phyloP scores from a whole-genome alignment of 2,329 filamentous ascomycete genomes.

The Tolypocladium cylindrosporum region DNA sequence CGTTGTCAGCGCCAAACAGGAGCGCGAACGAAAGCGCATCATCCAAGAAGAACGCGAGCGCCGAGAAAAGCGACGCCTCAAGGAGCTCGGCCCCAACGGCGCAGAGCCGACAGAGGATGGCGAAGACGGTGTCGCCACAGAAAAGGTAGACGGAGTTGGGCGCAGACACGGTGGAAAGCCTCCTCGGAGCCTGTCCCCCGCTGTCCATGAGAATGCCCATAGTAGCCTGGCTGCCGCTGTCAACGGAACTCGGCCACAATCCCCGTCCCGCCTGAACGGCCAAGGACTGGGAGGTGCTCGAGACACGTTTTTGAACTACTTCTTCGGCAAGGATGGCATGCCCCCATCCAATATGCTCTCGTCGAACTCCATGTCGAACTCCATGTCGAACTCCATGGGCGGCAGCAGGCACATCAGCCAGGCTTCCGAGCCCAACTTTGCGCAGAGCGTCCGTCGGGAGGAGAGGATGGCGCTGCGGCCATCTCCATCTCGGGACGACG shows the following conservation, averaged over 20 bases:
- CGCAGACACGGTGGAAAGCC: constrained; percentile 25
- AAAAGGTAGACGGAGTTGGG: constrained; percentile 44
- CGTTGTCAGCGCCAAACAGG: constrained; percentile 89
- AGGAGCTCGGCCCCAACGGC: constrained; percentile 78
- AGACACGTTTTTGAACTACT: constrained; percentile 96
- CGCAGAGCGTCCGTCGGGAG: constrained; percentile 71
- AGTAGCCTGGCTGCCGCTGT: constrained; percentile 52
- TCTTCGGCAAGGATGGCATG: constrained; percentile 89
- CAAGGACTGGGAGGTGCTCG: constrained; percentile 54
- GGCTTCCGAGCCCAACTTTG: constrained; percentile 68
- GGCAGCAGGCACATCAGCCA: constrained; percentile 63
- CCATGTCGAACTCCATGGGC: constrained; percentile 16
- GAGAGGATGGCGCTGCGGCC: constrained; percentile 45
- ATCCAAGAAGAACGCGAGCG: constrained; percentile 79
- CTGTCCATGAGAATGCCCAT: constrained; percentile 58
- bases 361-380: constrained; percentile 14
- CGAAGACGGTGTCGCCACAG: constrained; percentile 34
- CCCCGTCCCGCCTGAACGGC: constrained; percentile 46
- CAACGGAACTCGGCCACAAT: constrained; percentile 42
- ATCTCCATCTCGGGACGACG: constrained; percentile 29
- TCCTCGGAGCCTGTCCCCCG: constrained; percentile 74
- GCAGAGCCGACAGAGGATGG: constrained; percentile 60
- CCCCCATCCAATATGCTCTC: constrained; percentile 26
- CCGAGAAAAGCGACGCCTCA: constrained; percentile 71
- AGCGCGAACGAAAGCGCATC: constrained; percentile 74